Base-by-base conservation (phyloP, 106 monocot species). In the Allium cepa region DNA sequence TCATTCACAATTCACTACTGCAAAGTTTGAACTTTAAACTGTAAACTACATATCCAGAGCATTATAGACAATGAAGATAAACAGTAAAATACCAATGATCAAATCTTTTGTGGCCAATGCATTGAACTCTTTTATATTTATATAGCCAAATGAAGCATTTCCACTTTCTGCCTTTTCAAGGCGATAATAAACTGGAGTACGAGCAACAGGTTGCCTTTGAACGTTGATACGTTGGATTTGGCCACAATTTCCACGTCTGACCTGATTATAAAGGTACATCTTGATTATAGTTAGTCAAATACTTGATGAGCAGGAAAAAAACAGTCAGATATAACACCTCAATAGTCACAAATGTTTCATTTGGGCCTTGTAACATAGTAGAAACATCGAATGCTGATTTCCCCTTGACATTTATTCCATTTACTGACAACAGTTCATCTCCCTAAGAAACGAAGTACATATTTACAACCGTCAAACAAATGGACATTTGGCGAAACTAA, bases 121-220 rank as follows among this genome's bases (percentile, higher is more conserved):
- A 89, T 97, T 97, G 76, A 97, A 97, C 61, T 97, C 96, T 73
- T 92, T 97, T 61, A 97, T 79, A 47, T 80, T 88, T 72, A 97
- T 73, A 73, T 97, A 97, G 65, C 96, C 96, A 76, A 89, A 78
- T 18, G 78, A 82, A 52, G 73, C 56, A 66, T 72, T 79, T 71
- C 78, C 96, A 73, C 78, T 80, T 9, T 83, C 82, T 62, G 77
- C 71, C 71, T 92, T 86, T 60, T 97, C 96, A n/a, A 97, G 74
- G 27, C 89, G 81, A 77, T 97, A 97, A 74, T 84, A 97, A 27
- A 92, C 82, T 53, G 96, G 96, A 49, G 84, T 92, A 69, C 80
- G 81, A 69, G 92, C 96, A 72, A 86, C 79, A 71, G 79, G 62
- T 77, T 97, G 84, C 77, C 96, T 88, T 70, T 92, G 73, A 22